These are phyloP conservation scores for Ceratobasidium theobromae DNA, from an alignment of 1,284 basidiomycete genomes.

Conservation along the genomic window DNA sequence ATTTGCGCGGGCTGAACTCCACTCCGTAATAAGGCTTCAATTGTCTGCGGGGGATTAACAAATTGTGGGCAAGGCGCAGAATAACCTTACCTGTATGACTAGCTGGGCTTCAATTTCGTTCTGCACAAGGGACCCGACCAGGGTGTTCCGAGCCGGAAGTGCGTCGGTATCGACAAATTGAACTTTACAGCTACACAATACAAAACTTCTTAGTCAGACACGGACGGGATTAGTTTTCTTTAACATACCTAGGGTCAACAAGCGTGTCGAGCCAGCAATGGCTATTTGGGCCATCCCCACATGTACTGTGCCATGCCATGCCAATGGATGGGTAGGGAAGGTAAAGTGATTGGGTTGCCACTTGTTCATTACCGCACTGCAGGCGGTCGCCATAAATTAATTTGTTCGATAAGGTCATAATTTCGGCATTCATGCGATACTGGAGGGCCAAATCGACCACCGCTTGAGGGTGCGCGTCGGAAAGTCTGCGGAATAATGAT, in stretches of 20 bases:
- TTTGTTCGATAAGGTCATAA: constrained; percentile 90
- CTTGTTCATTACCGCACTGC: constrained; percentile 71
- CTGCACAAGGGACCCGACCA: constrained; percentile 85
- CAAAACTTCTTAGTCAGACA: neutral
- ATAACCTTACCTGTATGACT: constrained; percentile 44
- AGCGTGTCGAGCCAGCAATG: constrained; percentile 74
- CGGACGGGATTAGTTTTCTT: neutral
- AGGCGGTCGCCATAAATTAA: constrained; percentile 84
- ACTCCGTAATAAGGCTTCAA: constrained; percentile 61
- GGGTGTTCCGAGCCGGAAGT: constrained; percentile 73
- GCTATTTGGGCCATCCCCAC: constrained; percentile 1
- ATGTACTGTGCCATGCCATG: constrained; percentile 15
- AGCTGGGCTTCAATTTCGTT: constrained; percentile 77
- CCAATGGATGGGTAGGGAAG: constrained; percentile 55
- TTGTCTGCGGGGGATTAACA: constrained; percentile 34
- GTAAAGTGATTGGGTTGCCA: constrained; percentile 62
- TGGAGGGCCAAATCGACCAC: constrained; percentile 84
- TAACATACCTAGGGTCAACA: constrained; percentile 61
- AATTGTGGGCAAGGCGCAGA: neutral
- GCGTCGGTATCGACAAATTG: constrained; percentile 92
- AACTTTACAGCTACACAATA: constrained; percentile 65
- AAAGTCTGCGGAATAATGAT: constrained; percentile 86
- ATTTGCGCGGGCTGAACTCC: constrained; percentile 74
- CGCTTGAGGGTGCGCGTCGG: constrained; percentile 79
- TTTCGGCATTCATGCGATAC: constrained; percentile 96